Base-by-base conservation (phyloP, 306 rosid species). In the Vachellia pachyceras region DNA sequence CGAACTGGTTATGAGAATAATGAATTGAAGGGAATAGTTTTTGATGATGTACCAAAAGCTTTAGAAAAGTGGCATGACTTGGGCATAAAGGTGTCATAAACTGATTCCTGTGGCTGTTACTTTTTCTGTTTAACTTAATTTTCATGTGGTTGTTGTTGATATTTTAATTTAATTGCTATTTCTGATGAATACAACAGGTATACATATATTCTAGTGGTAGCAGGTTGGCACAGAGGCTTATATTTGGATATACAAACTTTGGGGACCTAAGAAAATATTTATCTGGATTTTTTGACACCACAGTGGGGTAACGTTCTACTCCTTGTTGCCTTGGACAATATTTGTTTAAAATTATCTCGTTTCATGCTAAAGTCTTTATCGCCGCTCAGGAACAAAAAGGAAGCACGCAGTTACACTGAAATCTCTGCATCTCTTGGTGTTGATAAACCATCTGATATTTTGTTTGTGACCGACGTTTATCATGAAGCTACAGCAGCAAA, bases 141-240 rank as follows among this genome's bases (percentile, higher is more conserved):
- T 60, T 60, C 37, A 23, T 23, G 37, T 7, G 7, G 37, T 18
- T 17, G 40, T 63, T 73, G 55, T 52, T 73, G 45, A n/a, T 35
- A 40, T 25, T 41, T 82, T 42, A 71, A 41, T 41, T 82, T 42
- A 71, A 41, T 83, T 75, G 57, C 75, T 65, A 39, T 77, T 55
- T 69, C 33, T 82, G 69, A 76, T 71, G 76, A 81, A 44, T 76
- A 85, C 65, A 45, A 81, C 88, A 95, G 99, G 96, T 90, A 37
- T 95, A 93, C 89, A 93, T 95, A 77, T 95, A 95, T 89, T 95
- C 99, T 7, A 95, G 99, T 75, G 98, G 99, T 63, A 95, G 99
- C 90, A 89, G 99, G 80, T 85, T 93, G 90, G 97, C 98, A 0
- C 99, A 95, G 80, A 91, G 96, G 87, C 95, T 95, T 50, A 75